Evolutionary conservation across 148 eudicot genomes (phyloP), one percentile per base, ranked within the genome.

Genomic region (Rhododendron mucronatum): DNA sequence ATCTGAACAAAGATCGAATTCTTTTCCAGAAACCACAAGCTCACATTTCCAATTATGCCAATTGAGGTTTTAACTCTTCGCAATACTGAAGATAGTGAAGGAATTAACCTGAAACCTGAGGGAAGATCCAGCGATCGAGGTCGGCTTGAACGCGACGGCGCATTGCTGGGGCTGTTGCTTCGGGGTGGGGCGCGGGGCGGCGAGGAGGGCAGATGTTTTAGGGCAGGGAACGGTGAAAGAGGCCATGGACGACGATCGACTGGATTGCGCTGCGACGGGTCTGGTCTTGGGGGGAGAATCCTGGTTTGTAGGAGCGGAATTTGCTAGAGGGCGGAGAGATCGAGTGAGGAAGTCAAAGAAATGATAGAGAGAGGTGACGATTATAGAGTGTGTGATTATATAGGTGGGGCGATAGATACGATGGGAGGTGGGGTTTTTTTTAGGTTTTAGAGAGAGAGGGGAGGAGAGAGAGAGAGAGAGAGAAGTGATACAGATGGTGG

Each of bases 191-290:
- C 82, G 47, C 23, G 84, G 67, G n/a, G 86, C 73, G 16, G 39
- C 28, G 37, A 41, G 51, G 18, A 81, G 57, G 53, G 84, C 84
- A 30, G 86, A 81, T 28, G 86, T 82, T 55, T 90, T 90, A 14
- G 92, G 91, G 88, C 91, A 89, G 8, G 89, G 88, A 20, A 90
- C 82, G 28, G 90, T 85, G 78, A 87, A 89, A 44, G 91, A 89
- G 13, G 92, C 89, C 92, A 90, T 90, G 2, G 85, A 18, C 41
- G 74, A 74, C 20, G 20, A 53, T 18, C n/a, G 65, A 55, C 3
- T 1, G 44, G 11, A 47, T 1, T 3, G 33, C 20, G 14, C 26
- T 45, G 30, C 16, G n/a, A 37, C 6, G 47, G 39, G 18, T 28
- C 15, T 18, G 51, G 84, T 74, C 76, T 47, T 55, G 21, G 61